phyloP scores from a whole-genome alignment of 2,329 filamentous ascomycete species.

The Aspergillus unguis region DNA sequence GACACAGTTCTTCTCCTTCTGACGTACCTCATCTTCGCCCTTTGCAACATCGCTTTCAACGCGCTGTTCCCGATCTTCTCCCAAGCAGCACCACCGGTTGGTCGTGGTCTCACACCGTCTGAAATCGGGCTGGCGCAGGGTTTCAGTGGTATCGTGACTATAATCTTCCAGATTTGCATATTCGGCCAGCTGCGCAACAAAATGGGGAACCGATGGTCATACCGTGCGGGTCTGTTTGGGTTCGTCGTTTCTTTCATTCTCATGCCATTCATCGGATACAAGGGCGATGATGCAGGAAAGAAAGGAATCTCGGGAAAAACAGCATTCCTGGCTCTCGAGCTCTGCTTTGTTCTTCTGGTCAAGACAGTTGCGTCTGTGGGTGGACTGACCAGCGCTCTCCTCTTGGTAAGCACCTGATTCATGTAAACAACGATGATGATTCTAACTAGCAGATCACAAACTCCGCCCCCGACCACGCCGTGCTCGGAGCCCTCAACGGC shows the following conservation, averaged over 20 bases:
- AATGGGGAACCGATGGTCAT: constrained; percentile 82
- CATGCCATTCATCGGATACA: constrained; percentile 87
- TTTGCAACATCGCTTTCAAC: constrained; percentile 93
- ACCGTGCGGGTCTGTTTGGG: constrained; percentile 72
- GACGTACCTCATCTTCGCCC: constrained; percentile 89
- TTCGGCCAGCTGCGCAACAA: constrained; percentile 75
- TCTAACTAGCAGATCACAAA: constrained; percentile 71
- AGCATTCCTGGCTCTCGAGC: constrained; percentile 71
- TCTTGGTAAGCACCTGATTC: constrained; percentile 60
- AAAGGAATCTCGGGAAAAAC: constrained; percentile 56
- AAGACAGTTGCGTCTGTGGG: constrained; percentile 91
- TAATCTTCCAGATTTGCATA: constrained; percentile 81
- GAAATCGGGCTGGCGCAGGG: constrained; percentile 84
- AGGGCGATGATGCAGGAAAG: constrained; percentile 57
- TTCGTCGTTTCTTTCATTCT: constrained; percentile 78
- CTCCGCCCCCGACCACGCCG: constrained; percentile 78
- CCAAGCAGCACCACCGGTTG: constrained; percentile 69
- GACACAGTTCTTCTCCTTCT: constrained; percentile 77
- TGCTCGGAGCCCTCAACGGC: constrained; percentile 86
- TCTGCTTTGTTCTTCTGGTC: constrained; percentile 75
- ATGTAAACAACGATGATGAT: background rate
- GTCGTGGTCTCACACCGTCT: constrained; percentile 69
- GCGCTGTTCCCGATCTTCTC: constrained; percentile 93
- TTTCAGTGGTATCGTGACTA: constrained; percentile 79
- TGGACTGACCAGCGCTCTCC: constrained; percentile 81